Evolutionary conservation across 441 rosid genomes (phyloP), one percentile per base, ranked within the genome.

Genomic region (Pelargonium citronellum): DNA sequence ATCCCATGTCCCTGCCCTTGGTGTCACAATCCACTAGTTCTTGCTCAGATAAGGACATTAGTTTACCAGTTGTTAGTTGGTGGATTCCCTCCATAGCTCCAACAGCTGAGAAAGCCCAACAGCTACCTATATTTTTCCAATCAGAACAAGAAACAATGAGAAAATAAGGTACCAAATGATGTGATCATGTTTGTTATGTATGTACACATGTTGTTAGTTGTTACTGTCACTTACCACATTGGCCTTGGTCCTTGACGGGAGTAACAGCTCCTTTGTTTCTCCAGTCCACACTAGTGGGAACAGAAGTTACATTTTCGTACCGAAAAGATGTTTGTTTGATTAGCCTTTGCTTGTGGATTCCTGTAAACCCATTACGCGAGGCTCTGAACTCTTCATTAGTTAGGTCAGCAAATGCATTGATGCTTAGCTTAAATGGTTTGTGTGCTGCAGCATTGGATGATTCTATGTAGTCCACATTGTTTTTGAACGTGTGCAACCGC

Each of bases 71-170:
- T 79, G 65, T 89, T 19, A 91, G 83, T 51, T 83, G 84, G 73
- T 91, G 89, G 63, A 93, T 86, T 4, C 98, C 96, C 72, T 93
- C 96, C 0, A 93, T 91, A 7, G 91, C 97, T n/a, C 75, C 96
- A 13, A 91, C 79, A 0, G 92, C 86, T 6, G 98, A 91, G 78
- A 91, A 93, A 3, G 98, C 97, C 93, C 97, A 93, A 69, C 98
- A 93, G 72, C 98, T 89, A 24, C 98, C 96, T 93, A 71, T 58
- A 65, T 4, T 4, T 30, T 39, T 69, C 15, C 19, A 43, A 72
- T 11, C 53, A 68, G 4, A 3, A 24, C 13, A 61, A 49, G 30
- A 68, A 49, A 24, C 27, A 24, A 24, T 24, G 27, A 24, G 27
- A 24, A 24, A 24, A 24, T 24, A 24, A 0, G 0, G 27, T 24